phyloP scores from a whole-genome alignment of 768 basidiomycete genomes.

The Termitomyces sp. region DNA sequence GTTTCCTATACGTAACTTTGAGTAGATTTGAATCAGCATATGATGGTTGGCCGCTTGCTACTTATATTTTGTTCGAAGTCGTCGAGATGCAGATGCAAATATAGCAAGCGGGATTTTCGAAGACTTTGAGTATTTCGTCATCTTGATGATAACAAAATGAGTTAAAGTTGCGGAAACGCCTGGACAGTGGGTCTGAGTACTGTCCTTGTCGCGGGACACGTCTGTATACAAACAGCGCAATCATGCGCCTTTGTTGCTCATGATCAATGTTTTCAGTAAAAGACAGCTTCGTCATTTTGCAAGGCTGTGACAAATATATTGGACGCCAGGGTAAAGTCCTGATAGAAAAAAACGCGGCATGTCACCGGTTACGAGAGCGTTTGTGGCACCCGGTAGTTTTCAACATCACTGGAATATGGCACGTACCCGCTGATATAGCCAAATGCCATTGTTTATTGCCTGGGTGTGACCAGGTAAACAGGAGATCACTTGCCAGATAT shows the following conservation, averaged over 20 bases:
- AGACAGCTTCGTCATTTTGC: neutral
- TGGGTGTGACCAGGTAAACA: neutral
- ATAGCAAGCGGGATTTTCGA: constrained; percentile 28
- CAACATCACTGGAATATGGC: neutral
- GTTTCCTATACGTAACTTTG: neutral
- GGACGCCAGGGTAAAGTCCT: too few relatives aligned
- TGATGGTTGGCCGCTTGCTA: constrained; percentile 21
- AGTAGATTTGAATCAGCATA: neutral
- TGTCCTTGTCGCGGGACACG: constrained; percentile 19
- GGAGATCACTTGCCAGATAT: neutral
- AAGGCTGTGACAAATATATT: neutral
- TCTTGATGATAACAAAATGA: constrained; percentile 9
- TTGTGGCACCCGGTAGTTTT: neutral
- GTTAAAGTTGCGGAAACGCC: neutral
- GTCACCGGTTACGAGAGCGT: neutral
- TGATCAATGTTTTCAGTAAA: neutral
- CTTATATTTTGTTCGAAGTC: constrained; percentile 22
- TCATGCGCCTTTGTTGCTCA: neutral
- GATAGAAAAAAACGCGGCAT: neutral
- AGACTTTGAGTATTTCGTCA: constrained; percentile 27
- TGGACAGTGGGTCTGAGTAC: constrained; percentile 6
- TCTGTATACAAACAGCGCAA: neutral
- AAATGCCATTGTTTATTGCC: neutral
- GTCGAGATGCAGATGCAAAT: constrained; percentile 31
- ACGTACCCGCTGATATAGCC: neutral